Evolutionary conservation across 768 basidiomycete genomes (phyloP).

Genomic region (Lactarius hatsudake): DNA sequence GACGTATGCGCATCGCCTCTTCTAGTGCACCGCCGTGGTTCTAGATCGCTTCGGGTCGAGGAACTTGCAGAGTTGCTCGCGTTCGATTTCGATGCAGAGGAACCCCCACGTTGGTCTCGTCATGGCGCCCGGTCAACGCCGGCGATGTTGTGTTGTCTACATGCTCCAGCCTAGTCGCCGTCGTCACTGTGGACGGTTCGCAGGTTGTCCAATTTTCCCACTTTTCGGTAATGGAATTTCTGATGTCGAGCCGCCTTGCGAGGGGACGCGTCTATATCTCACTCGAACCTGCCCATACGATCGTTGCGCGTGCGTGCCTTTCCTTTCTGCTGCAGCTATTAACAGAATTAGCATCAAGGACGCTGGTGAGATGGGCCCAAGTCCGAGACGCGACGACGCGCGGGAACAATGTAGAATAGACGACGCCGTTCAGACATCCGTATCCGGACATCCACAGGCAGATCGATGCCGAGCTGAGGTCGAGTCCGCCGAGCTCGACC

Average conservation of each 20-base stretch:
- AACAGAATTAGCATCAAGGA: not conserved
- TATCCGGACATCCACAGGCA: constrained; percentile 36
- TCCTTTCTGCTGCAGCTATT: not conserved
- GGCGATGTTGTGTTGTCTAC: no score
- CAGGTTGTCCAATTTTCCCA: no score
- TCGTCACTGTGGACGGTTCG: not conserved
- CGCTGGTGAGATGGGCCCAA: constrained; percentile 31
- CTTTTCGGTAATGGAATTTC: not conserved
- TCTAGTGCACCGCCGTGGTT: no score
- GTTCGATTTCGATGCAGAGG: no score
- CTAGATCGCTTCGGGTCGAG: no score
- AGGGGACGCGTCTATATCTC: not conserved
- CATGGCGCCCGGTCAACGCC: no score
- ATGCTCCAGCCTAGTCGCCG: no score
- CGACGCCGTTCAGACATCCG: constrained; percentile 39
- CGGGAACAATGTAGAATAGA: constrained; percentile 37
- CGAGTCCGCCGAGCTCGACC: constrained; percentile 41
- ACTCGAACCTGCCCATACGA: not conserved
- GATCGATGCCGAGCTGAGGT: constrained; percentile 33
- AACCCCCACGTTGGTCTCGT: no score
- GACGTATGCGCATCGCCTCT: no score
- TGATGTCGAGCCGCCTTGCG: not conserved
- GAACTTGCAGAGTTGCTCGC: no score
- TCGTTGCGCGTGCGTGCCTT: not conserved
- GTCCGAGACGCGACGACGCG: constrained; percentile 36